Evolutionary conservation across 768 basidiomycete genomes (phyloP).

Genomic region (Suillus bovinus): DNA sequence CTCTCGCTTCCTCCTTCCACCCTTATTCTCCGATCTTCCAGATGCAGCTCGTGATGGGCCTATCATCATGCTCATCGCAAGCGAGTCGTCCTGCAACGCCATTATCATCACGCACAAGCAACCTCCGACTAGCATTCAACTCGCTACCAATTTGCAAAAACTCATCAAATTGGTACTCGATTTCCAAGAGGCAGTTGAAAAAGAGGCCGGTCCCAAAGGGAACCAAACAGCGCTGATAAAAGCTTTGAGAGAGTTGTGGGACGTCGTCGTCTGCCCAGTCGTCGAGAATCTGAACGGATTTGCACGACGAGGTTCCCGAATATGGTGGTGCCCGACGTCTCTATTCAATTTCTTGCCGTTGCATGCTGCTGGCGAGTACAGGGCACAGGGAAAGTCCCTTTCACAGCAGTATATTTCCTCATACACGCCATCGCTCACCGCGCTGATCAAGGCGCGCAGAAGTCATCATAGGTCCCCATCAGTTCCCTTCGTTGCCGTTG

Average conservation of each 20-base stretch:
- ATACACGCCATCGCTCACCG: slow-evolving; percentile 8
- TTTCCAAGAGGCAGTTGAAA: too few relatives aligned
- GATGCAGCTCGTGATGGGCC: too few relatives aligned
- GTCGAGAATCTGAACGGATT: neutral
- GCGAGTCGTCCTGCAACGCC: too few relatives aligned
- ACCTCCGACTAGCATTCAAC: too few relatives aligned
- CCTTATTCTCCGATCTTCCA: too few relatives aligned
- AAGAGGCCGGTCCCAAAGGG: too few relatives aligned
- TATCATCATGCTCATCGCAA: too few relatives aligned
- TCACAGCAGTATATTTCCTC: neutral
- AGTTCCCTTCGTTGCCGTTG: slow-evolving; percentile 8
- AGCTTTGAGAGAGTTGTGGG: slow-evolving; percentile 5
- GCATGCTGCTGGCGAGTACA: neutral
- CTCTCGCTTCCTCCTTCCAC: too few relatives aligned
- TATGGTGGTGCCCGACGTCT: neutral
- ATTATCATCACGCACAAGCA: too few relatives aligned
- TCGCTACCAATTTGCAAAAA: neutral
- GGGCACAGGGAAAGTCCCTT: neutral
- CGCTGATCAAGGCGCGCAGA: slow-evolving; percentile 6
- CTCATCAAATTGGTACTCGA: too few relatives aligned
- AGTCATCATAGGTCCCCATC: neutral
- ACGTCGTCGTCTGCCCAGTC: slow-evolving; percentile 4
- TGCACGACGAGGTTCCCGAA: neutral
- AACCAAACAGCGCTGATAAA: too few relatives aligned
- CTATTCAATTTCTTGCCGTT: neutral